A percentile compares a stretch with the other conserved stretches of the same genome.
phyloP scores from a whole-genome alignment of 352 stramenopile genomes.

The Pseudoperonospora humuli region DNA sequence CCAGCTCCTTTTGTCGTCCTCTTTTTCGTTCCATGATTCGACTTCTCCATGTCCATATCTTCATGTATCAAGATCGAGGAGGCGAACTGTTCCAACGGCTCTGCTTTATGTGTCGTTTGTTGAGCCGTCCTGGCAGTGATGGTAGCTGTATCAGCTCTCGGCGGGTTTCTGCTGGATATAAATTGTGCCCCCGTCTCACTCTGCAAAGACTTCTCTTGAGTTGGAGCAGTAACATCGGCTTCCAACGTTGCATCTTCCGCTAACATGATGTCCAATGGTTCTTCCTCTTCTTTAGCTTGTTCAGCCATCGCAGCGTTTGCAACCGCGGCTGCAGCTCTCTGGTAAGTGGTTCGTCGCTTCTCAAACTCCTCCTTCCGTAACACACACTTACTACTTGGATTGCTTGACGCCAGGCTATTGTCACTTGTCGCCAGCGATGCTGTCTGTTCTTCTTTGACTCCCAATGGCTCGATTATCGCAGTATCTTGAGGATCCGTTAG shows the following conservation, averaged over 20 bases:
- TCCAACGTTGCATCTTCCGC: not conserved
- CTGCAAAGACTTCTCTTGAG: not conserved
- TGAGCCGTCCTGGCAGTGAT: constrained; percentile 12
- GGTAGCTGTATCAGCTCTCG: constrained; percentile 14
- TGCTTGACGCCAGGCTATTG: not conserved
- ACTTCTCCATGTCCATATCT: not conserved
- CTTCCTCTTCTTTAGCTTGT: constrained; percentile 6
- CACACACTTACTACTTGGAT: not conserved
- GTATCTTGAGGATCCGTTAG: not conserved
- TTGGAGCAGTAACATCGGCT: not conserved
- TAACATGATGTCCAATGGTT: not conserved
- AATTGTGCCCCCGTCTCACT: not conserved
- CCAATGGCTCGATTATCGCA: not conserved
- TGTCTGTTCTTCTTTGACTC: not conserved
- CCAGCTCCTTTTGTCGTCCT: not conserved
- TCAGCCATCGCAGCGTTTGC: constrained; percentile 6
- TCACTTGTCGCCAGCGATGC: not conserved
- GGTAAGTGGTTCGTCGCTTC: not conserved
- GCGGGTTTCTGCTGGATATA: not conserved
- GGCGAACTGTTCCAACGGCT: constrained; percentile 4
- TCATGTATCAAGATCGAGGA: not conserved
- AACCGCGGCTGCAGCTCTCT: constrained; percentile 9
- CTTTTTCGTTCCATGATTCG: constrained; percentile 11
- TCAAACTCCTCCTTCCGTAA: not conserved
- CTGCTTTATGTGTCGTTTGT: constrained; percentile 9